Conservation (phyloP, 768 basidiomycete species). For the Termitomyces sp. region DNA sequence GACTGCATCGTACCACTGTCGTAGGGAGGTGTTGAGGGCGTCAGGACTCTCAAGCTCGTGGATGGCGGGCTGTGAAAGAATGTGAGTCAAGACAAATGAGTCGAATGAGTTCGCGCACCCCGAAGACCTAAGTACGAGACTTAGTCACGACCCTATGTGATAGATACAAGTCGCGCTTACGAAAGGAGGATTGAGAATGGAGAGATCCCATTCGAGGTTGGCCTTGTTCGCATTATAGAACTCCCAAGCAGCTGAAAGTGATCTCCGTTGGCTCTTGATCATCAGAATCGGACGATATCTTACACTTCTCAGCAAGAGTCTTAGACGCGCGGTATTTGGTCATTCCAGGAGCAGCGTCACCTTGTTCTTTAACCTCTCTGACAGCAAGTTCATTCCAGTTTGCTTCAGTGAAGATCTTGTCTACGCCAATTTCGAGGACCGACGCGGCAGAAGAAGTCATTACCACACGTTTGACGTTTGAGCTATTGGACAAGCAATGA, state of each 20-base stretch:
- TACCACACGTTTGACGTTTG: constrained; percentile 53
- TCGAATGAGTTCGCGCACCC: constrained; percentile 18
- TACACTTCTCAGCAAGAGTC: constrained; percentile 55
- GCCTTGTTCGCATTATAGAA: constrained; percentile 35
- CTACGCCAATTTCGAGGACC: constrained; percentile 27
- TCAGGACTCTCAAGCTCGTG: constrained; percentile 28
- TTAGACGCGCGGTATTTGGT: constrained; percentile 58
- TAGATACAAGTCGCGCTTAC: constrained; percentile 22
- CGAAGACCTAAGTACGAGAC: constrained; percentile 22
- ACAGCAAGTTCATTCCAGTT: constrained; percentile 60
- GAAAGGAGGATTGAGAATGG: constrained; percentile 49
- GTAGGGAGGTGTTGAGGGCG: constrained; percentile 34
- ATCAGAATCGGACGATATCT: neutral
- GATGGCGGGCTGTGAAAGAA: constrained; percentile 31
- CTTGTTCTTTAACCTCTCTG: constrained; percentile 45
- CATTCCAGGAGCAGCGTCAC: constrained; percentile 35
- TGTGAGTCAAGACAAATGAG: neutral
- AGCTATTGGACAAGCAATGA: neutral
- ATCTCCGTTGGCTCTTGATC: neutral
- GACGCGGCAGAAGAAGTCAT: constrained; percentile 58
- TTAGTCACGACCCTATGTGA: neutral
- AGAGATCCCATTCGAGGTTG: constrained; percentile 48
- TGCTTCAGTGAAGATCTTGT: constrained; percentile 37
- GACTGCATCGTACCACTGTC: constrained; percentile 30
- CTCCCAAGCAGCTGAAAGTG: constrained; percentile 38